Base-by-base conservation (phyloP, 1,284 basidiomycete species). In the Pseudozyma flocculosa region DNA sequence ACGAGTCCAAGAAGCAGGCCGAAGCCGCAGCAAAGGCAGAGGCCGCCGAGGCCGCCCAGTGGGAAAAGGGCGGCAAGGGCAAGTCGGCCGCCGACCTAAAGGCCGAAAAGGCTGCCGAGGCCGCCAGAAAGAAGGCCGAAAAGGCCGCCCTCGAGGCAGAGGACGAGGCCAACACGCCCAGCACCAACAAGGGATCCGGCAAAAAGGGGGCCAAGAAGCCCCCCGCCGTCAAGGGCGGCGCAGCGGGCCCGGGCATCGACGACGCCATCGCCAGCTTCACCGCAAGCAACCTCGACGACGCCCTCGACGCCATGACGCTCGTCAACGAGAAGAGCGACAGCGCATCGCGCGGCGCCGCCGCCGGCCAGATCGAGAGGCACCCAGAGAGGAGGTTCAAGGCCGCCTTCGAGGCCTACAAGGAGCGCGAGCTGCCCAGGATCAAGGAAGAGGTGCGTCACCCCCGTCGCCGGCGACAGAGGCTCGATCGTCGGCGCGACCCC, bases 321-420 rank as follows among this genome's bases (percentile, higher is more conserved):
- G 91, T 94, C 13, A 94, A 86, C 46, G 89, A 90, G 9, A 92
- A 89, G 82, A 87, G 86, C 82, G 92, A 96, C 79, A 95, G 93
- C 80, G 90, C 90, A 0, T 88, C 88, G 56, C 57, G 61, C 15
- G 79, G 75, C 8, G 51, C 69, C 2, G 73, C 74, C 30, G 93
- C 92, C 5, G 90, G 88, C 34, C 84, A 85, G 40, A 85, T 96
- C 51, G 93, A 98, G 81, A 84, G 84, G 45, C 93, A 98, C 83
- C 93, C 93, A 45, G 93, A 98, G 85, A 89, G 92, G 67, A 52
- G 85, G 80, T 54, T 50, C 65, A 63, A 56, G 50, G 91, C 87
- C 37, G 89, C 92, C 7, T 92, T 89, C 68, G 91, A 93, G 74
- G 91, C 90, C 4, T 97, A 93, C 80, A 86, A 89, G 74, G 92